phyloP scores from a whole-genome alignment of 768 basidiomycete species.

The Macrolepiota fuliginosa region DNA sequence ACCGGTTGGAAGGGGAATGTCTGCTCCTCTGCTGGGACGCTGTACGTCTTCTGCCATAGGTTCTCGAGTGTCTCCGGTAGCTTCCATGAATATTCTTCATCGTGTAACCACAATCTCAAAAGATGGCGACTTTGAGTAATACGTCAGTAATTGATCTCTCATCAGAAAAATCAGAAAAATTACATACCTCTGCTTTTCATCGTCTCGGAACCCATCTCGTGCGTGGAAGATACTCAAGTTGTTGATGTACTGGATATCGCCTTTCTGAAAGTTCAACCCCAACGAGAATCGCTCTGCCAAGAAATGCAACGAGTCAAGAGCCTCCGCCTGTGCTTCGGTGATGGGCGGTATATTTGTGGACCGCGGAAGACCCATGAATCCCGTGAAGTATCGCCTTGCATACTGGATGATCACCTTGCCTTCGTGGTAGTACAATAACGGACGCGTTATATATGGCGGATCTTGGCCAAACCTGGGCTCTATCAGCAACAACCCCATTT shows the following conservation, averaged over 20 bases:
- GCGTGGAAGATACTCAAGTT: slow-evolving; percentile 40
- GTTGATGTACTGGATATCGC: slow-evolving; percentile 44
- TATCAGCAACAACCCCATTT: not conserved
- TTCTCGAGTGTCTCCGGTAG: slow-evolving; percentile 2
- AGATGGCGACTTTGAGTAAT: too few species aligned
- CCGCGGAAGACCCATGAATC: slow-evolving; percentile 32
- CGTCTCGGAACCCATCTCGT: slow-evolving; percentile 22
- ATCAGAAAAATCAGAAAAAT: too few species aligned
- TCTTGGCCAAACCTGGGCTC: slow-evolving; percentile 31
- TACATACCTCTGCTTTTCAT: too few species aligned
- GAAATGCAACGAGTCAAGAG: slow-evolving; percentile 33
- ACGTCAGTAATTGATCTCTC: too few species aligned
- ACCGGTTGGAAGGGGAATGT: too few species aligned
- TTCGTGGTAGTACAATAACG: slow-evolving; percentile 37
- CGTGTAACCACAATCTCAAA: slow-evolving; percentile 10
- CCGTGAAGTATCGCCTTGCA: slow-evolving; percentile 40
- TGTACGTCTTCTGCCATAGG: not conserved
- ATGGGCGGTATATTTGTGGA: slow-evolving; percentile 38
- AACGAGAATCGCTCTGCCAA: slow-evolving; percentile 39
- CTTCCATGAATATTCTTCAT: slow-evolving; percentile 12
- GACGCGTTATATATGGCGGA: slow-evolving; percentile 32
- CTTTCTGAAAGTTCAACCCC: slow-evolving; percentile 41
- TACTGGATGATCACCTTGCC: slow-evolving; percentile 24
- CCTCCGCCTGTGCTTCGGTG: slow-evolving; percentile 46
- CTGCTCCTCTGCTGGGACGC: too few species aligned